Conservation (phyloP, 169 alveolate genomes). For the Eimeria sp. region DNA sequence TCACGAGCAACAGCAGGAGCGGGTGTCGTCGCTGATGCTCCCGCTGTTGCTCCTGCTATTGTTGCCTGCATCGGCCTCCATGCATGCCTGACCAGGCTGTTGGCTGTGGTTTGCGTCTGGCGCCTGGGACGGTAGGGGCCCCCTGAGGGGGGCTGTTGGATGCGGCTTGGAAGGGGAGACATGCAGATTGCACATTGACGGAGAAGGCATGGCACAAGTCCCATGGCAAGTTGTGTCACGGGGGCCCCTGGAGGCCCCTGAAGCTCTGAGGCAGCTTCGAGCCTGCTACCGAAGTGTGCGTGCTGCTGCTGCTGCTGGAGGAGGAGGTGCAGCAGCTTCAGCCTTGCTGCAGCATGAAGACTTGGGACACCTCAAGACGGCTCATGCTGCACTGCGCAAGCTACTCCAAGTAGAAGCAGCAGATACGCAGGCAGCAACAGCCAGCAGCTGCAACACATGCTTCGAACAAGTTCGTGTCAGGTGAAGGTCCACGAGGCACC, state of each 20-base stretch:
- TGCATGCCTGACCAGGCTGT: no score
- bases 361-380: conserved; percentile 22
- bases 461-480: conserved; percentile 7
- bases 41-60: neutral
- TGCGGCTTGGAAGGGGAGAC: no score
- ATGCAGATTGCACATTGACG: no score
- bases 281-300: conserved; percentile 20
- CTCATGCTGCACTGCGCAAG: conserved; percentile 42
- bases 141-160: no score
- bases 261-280: conserved; percentile 28
- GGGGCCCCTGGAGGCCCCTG: conserved; percentile 34
- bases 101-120: no score
- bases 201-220: conserved; percentile 33
- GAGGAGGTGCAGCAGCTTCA: neutral
- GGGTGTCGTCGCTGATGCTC: no score
- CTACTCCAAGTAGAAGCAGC: conserved; percentile 8
- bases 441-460: conserved; percentile 24
- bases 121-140: no score
- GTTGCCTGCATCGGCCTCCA: neutral
- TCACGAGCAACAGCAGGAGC: neutral
- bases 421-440: neutral
- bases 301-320: conserved; percentile 1
- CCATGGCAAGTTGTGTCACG: conserved; percentile 24
- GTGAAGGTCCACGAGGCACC: neutral
- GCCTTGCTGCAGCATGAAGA: conserved; percentile 32